Percentiles rank a stretch among this genome's conserved stretches.
These are phyloP conservation scores for Microdochium paspali DNA, from an alignment of 2,329 filamentous ascomycete genomes.

Conservation along the genomic window DNA sequence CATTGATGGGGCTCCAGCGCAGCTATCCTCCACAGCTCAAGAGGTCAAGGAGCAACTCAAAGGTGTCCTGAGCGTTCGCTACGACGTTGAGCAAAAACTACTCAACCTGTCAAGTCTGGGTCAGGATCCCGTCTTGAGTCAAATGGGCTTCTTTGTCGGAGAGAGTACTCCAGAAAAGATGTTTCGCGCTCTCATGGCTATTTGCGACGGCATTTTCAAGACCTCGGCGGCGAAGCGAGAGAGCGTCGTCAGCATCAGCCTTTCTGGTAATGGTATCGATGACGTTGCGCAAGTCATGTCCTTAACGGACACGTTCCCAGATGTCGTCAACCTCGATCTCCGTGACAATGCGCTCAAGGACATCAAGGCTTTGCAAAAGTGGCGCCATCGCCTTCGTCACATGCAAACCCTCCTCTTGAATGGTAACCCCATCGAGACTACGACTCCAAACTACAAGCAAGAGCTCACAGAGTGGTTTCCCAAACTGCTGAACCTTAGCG, in stretches of 20 bases:
- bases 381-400: conserved; percentile 69
- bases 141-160: conserved; percentile 67
- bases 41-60: conserved; percentile 62
- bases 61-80: conserved; percentile 64
- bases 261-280: conserved; percentile 71
- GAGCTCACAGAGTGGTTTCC: conserved; percentile 78
- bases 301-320: conserved; percentile 71
- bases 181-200: conserved; percentile 83
- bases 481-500: conserved; percentile 68
- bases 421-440: conserved; percentile 62
- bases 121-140: conserved; percentile 60
- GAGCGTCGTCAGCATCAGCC: conserved; percentile 70
- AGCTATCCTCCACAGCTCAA: conserved; percentile 39
- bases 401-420: conserved; percentile 74
- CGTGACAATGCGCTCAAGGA: conserved; percentile 72
- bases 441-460: conserved; percentile 50
- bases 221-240: conserved; percentile 62
- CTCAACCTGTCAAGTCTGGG: conserved; percentile 75
- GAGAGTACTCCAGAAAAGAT: conserved; percentile 71
- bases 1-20: conserved; percentile 28
- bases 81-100: conserved; percentile 61
- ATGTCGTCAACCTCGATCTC: conserved; percentile 80
- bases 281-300: conserved; percentile 64
- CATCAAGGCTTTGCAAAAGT: conserved; percentile 58
- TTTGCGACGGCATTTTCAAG: conserved; percentile 72